Conservation (phyloP, 1,139 yeast genomes). For the Pneumocystis oryctolagi region DNA sequence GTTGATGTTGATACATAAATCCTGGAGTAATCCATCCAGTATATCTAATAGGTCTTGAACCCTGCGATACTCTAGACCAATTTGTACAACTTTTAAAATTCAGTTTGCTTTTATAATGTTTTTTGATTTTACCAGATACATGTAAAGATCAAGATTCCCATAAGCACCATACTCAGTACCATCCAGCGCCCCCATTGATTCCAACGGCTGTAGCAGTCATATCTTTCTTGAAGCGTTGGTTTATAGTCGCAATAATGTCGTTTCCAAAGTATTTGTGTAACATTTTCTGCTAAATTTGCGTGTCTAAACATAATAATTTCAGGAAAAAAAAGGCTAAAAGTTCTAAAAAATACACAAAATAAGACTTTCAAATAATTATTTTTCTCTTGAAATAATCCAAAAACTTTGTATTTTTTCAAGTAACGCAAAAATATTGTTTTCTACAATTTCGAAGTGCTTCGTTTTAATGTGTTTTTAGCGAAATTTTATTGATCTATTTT, state of each 20-base stretch:
- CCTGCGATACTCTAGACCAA: conserved; percentile 2
- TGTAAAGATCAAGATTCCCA: background rate
- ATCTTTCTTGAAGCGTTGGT: background rate
- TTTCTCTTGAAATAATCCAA: too few species aligned
- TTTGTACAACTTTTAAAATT: background rate
- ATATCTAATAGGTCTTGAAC: conserved; percentile 8
- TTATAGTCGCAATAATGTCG: background rate
- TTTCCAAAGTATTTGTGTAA: background rate
- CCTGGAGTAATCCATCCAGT: conserved; percentile 11
- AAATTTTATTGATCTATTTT: too few species aligned
- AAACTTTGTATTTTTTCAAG: too few species aligned
- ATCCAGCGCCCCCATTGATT: background rate
- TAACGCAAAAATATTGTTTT: too few species aligned
- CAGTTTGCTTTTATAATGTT: background rate
- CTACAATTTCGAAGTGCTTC: too few species aligned
- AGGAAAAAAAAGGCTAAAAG: background rate
- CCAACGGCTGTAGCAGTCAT: background rate
- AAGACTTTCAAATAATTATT: too few species aligned
- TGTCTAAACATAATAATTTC: background rate
- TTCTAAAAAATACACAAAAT: background rate
- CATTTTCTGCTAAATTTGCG: background rate
- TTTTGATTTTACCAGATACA: background rate
- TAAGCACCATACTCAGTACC: background rate
- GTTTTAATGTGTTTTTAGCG: too few species aligned
- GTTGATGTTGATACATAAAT: conserved; percentile 6